Percentiles rank a stretch among this genome's conserved stretches.
Evolutionary conservation across 2,329 filamentous ascomycete species (phyloP).

Genomic region (Pseudofabraea citricarpa): DNA sequence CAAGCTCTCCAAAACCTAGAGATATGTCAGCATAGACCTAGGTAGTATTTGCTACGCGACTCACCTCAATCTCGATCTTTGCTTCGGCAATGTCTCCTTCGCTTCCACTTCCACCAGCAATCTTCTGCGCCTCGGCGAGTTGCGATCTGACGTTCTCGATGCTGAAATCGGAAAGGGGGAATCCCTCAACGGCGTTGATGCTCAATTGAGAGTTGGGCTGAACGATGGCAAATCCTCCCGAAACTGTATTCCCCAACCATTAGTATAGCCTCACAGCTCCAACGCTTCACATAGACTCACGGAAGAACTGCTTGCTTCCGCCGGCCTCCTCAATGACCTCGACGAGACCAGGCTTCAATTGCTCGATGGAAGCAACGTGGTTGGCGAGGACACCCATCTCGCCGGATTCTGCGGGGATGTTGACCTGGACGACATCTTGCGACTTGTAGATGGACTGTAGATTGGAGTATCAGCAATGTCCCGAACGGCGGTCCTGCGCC

Average conservation of each 20-base stretch:
- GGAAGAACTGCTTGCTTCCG: conserved; percentile 93
- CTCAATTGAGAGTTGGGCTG: conserved; percentile 92
- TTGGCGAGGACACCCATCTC: conserved; percentile 99
- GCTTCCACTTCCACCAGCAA: conserved; percentile 82
- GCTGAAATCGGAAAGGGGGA: conserved; percentile 93
- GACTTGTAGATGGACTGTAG: conserved; percentile 66
- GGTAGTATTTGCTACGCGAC: conserved; percentile 17
- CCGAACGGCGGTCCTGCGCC: conserved; percentile 29
- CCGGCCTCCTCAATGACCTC: conserved; percentile 94
- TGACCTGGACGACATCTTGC: conserved; percentile 83
- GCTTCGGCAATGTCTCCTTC: conserved; percentile 98
- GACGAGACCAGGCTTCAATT: conserved; percentile 93
- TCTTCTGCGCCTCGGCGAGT: conserved; percentile 93
- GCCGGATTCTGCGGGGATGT: conserved; percentile 95
- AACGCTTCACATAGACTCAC: conserved; percentile 41
- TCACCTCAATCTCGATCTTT: conserved; percentile 97
- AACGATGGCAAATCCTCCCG: conserved; percentile 93
- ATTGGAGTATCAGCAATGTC: conserved; percentile 31
- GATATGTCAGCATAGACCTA: conserved; percentile 30
- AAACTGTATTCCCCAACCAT: conserved; percentile 55
- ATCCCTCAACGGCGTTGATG: conserved; percentile 98
- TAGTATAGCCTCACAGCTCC: conserved; percentile 3
- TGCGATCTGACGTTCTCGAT: conserved; percentile 82
- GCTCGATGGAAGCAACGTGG: conserved; percentile 98
- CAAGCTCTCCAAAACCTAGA: conserved; percentile 76